Evolutionary conservation across 306 rosid genomes (phyloP).

Genomic region (Pueraria montana): DNA sequence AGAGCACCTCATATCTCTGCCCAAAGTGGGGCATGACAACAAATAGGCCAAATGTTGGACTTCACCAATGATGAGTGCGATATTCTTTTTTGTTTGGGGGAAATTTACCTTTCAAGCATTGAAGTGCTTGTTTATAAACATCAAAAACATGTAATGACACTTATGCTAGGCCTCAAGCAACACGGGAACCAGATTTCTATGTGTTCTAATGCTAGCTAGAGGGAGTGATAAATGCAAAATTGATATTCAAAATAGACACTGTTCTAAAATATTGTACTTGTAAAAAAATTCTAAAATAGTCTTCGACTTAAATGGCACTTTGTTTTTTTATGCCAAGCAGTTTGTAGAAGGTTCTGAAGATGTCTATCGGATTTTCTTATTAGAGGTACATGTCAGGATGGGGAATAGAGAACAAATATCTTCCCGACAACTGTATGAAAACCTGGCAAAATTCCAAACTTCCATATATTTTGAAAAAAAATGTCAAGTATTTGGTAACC

Average conservation of each 20-base stretch:
- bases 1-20: slow-evolving; percentile 77
- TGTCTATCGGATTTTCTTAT: not conserved
- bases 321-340: not conserved
- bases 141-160: slow-evolving; percentile 2
- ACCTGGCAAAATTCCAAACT: not conserved
- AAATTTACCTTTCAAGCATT: too few relatives aligned
- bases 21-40: slow-evolving; percentile 76
- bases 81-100: too few relatives aligned
- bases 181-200: slow-evolving; percentile 10
- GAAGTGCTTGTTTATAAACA: too few relatives aligned
- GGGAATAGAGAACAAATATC: too few relatives aligned
- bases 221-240: slow-evolving; percentile 9
- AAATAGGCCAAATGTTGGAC: slow-evolving; percentile 25
- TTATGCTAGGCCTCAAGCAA: not conserved
- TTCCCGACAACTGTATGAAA: too few relatives aligned
- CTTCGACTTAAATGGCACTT: not conserved
- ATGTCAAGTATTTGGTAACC: too few relatives aligned
- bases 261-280: not conserved
- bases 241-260: not conserved
- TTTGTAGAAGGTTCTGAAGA: not conserved
- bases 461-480: too few relatives aligned
- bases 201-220: slow-evolving; percentile 1
- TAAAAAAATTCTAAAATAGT: too few relatives aligned
- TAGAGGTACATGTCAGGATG: too few relatives aligned
- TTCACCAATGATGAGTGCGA: not conserved